Conservation (phyloP, 306 rosid species). For the Inga oerstediana region DNA sequence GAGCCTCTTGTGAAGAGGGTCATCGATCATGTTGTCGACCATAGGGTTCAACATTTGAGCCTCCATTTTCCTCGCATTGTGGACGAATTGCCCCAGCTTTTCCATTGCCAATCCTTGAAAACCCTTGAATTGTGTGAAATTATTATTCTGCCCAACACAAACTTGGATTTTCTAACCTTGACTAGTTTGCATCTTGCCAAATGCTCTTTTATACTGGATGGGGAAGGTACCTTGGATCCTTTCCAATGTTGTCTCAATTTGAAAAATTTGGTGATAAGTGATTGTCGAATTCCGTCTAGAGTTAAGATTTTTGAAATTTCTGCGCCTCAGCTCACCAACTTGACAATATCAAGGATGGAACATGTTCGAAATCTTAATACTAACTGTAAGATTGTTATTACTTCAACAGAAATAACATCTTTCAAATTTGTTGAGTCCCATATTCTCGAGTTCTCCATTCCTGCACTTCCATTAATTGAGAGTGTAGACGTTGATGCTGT, state of each 20-base stretch:
- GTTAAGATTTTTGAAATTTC: conserved; percentile 14
- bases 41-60: neutral
- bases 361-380: conserved; percentile 4
- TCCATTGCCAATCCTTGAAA: conserved; percentile 13
- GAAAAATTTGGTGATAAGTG: neutral
- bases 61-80: conserved; percentile 30
- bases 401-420: conserved; percentile 7
- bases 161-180: conserved; percentile 13
- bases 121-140: conserved; percentile 17
- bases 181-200: conserved; percentile 17
- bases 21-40: neutral
- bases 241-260: conserved; percentile 1
- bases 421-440: conserved; percentile 21
- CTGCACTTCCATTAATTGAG: conserved; percentile 10
- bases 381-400: conserved; percentile 18
- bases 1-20: conserved; percentile 21
- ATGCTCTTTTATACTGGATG: conserved; percentile 11
- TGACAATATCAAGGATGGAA: conserved; percentile 27
- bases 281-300: conserved; percentile 32
- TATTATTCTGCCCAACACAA: neutral
- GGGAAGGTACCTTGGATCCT: neutral
- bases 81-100: conserved; percentile 8
- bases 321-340: conserved; percentile 18
- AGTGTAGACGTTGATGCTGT: conserved; percentile 9
- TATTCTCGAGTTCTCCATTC: conserved; percentile 8